Evolutionary conservation across 768 basidiomycete species (phyloP), one percentile per base, ranked within the genome.

Genomic region (Phanerochaete sordida): DNA sequence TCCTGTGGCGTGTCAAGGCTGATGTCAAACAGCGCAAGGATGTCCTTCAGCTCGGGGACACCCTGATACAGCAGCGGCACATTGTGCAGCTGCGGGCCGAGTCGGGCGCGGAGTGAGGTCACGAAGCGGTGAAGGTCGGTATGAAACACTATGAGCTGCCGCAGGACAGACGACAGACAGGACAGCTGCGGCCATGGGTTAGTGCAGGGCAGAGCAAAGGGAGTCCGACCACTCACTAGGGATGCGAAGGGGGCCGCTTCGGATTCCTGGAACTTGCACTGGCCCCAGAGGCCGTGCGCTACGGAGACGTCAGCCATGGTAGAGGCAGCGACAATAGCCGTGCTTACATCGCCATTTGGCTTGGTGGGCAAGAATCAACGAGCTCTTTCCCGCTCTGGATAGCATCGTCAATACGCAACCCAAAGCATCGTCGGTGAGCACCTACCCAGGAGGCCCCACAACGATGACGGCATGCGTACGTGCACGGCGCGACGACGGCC

Each of bases 101-200:
- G 75, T 19, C 82, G 79, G 60, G 82, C 79, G 62, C 80, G 82
- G 33, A 90, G 72, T 2, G 81, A 75, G 43, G 73, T 73, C 16
- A 89, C 85, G 66, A 90, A 90, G 13, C 82, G 82, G 65, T 86
- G 81, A 1, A 88, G 75, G 63, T 90, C 88, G 16, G 83, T 85
- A 62, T 84, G 84, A 62, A 87, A 90, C 39, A 86, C 85, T 82
- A 87, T 88, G 37, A 91, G 74, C 67, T 91, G 89, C 8, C 88
- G 79, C 28, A 91, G 76, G 45, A 89, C 85, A 13, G 87, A 84
- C 3, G 88, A 88, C 5, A 91, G 73, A 64, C 87, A 88, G 5
- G 82, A 78, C 33, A 90, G 76, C 86, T 88, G 55, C 9, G 33
- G n/a, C 61, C 19, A 12, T 30, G 19, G 44, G 45, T 46, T 46